Percentiles rank a stretch among this genome's conserved stretches.
Evolutionary conservation across 2,329 filamentous ascomycete genomes (phyloP).

Genomic region (Sporothrix sp.): DNA sequence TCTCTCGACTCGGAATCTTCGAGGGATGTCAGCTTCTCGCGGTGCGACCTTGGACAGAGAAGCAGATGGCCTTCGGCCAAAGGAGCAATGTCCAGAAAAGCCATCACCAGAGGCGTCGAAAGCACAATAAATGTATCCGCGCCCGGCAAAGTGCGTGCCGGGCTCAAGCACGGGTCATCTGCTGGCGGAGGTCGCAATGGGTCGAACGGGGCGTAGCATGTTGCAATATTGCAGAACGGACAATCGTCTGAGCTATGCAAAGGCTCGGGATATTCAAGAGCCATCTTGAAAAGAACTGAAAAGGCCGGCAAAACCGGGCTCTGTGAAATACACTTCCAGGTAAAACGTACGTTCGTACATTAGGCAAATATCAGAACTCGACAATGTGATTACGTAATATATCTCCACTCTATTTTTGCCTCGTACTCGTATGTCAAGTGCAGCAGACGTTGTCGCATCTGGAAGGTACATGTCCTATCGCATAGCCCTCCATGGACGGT

Average conservation of each 20-base stretch:
- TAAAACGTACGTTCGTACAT: too few relatives aligned
- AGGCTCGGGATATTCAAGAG: background rate
- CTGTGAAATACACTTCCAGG: too few relatives aligned
- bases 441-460: too few relatives aligned
- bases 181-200: constrained; percentile 33
- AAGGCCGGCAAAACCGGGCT: too few relatives aligned
- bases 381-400: too few relatives aligned
- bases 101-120: constrained; percentile 65
- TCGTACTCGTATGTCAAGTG: too few relatives aligned
- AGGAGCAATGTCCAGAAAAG: constrained; percentile 90
- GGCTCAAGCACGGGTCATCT: constrained; percentile 26
- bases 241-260: constrained; percentile 29
- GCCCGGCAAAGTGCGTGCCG: constrained; percentile 28
- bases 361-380: too few relatives aligned
- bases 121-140: constrained; percentile 57
- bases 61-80: constrained; percentile 76
- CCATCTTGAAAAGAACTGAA: constrained; percentile 4
- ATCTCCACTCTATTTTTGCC: too few relatives aligned
- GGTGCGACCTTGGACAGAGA: constrained; percentile 67
- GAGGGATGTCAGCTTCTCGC: constrained; percentile 67
- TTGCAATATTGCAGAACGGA: constrained; percentile 53
- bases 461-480: background rate
- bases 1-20: constrained; percentile 52
- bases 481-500: constrained; percentile 19
- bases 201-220: constrained; percentile 38